phyloP scores from a whole-genome alignment of 108 stramenopile genomes.

The Epipyxis sp. region DNA sequence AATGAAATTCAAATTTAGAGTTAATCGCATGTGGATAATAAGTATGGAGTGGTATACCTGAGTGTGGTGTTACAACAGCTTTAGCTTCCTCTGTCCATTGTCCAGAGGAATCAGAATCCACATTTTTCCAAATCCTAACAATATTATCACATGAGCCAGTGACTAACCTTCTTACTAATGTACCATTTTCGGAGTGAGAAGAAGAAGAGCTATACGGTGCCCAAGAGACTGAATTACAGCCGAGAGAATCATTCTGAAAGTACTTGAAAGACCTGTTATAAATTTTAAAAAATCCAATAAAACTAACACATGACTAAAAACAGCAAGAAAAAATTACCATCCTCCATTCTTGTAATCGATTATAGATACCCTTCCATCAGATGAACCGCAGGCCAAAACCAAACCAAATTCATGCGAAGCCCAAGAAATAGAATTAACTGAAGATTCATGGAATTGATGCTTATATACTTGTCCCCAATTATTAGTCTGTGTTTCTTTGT shows the following conservation, averaged over 20 bases:
- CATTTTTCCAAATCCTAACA: constrained; percentile 76
- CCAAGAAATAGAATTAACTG: constrained; percentile 78
- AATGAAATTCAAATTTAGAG: background rate
- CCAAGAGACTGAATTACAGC: constrained; percentile 83
- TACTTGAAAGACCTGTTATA: constrained; percentile 48
- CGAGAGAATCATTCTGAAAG: constrained; percentile 69
- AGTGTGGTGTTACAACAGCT: background rate
- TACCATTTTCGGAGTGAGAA: constrained; percentile 38
- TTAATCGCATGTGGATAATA: background rate
- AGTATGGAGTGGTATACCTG: background rate
- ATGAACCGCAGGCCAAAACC: constrained; percentile 64
- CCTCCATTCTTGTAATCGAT: constrained; percentile 58
- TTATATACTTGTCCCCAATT: constrained; percentile 62
- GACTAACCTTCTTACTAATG: constrained; percentile 65
- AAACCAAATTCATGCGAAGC: constrained; percentile 80
- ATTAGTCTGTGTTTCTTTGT: constrained; percentile 71
- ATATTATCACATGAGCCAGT: constrained; percentile 92
- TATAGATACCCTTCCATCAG: constrained; percentile 78
- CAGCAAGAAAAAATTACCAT: constrained; percentile 10
- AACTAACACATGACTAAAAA: background rate
- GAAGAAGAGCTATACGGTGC: constrained; percentile 60
- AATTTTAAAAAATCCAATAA: too few relatives aligned
- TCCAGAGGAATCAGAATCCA: background rate
- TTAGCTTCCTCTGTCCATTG: background rate
- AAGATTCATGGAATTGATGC: constrained; percentile 12